phyloP scores from a whole-genome alignment of 176 grass and related monocot species.

The Pontederia crassipes region DNA sequence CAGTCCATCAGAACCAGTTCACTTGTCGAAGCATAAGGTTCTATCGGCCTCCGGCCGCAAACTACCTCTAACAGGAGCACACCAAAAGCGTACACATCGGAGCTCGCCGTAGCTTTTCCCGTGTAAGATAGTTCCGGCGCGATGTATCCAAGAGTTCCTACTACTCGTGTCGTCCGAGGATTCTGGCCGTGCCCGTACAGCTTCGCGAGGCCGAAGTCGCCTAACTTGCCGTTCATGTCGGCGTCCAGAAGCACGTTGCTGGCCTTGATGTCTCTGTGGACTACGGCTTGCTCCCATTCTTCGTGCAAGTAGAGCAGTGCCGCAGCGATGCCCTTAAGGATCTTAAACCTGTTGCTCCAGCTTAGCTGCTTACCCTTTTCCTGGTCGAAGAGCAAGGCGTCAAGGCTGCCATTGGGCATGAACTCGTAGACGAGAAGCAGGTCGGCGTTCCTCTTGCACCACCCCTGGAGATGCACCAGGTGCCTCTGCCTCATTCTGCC shows the following conservation, averaged over 20 bases:
- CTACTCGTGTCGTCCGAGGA: constrained; percentile 52
- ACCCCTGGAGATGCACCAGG: constrained; percentile 42
- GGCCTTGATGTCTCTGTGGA: not conserved
- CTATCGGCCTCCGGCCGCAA: constrained; percentile 47
- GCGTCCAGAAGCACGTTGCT: not conserved
- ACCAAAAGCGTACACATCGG: constrained; percentile 48
- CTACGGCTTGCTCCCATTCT: not conserved
- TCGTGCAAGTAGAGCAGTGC: not conserved
- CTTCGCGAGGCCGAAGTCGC: constrained; percentile 53
- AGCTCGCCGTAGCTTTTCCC: constrained; percentile 45
- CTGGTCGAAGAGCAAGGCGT: not conserved
- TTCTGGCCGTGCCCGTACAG: constrained; percentile 56
- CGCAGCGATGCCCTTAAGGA: constrained; percentile 13
- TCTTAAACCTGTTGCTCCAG: constrained; percentile 32
- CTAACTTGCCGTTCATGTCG: constrained; percentile 17
- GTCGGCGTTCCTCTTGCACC: constrained; percentile 30
- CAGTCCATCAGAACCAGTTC: constrained; percentile 40
- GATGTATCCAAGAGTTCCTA: constrained; percentile 54
- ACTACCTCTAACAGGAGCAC: constrained; percentile 47
- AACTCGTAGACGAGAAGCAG: constrained; percentile 6
- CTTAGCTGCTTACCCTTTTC: not conserved
- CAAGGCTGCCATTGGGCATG: not conserved
- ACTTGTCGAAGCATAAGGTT: constrained; percentile 28
- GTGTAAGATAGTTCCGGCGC: constrained; percentile 48
- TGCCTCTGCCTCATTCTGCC: constrained; percentile 40